Percentiles rank a stretch among this genome's conserved stretches.
phyloP scores from a whole-genome alignment of 495 filamentous ascomycete species.

The Lichina pygmaea region DNA sequence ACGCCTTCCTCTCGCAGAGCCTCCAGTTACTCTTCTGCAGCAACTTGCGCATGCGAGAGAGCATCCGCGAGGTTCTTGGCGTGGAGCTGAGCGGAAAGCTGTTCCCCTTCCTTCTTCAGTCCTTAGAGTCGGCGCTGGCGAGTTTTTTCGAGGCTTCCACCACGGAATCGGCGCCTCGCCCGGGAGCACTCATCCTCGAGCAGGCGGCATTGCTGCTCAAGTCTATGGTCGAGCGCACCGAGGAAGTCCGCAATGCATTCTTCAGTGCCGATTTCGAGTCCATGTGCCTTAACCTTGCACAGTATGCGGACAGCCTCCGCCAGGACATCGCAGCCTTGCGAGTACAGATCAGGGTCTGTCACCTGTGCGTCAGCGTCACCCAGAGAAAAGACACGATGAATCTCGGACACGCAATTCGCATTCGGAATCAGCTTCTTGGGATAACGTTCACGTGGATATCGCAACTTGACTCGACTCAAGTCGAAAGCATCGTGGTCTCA shows the following conservation, averaged over 20 bases:
- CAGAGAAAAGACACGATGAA: conserved; percentile 39
- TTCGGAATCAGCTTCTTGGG: conserved; percentile 33
- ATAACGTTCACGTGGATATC: conserved; percentile 39
- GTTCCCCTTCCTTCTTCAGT: conserved; percentile 30
- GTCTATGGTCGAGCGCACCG: conserved; percentile 30
- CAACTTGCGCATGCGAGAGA: conserved; percentile 32
- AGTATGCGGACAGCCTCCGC: conserved; percentile 23
- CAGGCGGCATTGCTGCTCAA: conserved; percentile 33
- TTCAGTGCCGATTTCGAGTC: conserved; percentile 30
- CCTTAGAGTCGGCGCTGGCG: conserved; percentile 31
- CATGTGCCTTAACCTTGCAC: conserved; percentile 30
- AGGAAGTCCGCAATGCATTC: conserved; percentile 28
- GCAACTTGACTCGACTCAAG: conserved; percentile 18
- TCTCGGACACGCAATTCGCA: conserved; percentile 34
- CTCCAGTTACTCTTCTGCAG: conserved; percentile 32
- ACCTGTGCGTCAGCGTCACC: conserved; percentile 32
- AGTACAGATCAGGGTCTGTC: conserved; percentile 39
- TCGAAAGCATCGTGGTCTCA: conserved; percentile 2
- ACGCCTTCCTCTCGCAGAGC: conserved; percentile 29
- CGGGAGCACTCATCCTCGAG: conserved; percentile 33
- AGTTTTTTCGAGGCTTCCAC: conserved; percentile 25
- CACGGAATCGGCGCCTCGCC: conserved; percentile 23
- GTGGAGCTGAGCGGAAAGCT: conserved; percentile 29
- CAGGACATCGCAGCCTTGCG: conserved; percentile 24
- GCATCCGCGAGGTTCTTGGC: conserved; percentile 31